Conservation (phyloP, 345 rosid species). For the Hirschfeldia incana region DNA sequence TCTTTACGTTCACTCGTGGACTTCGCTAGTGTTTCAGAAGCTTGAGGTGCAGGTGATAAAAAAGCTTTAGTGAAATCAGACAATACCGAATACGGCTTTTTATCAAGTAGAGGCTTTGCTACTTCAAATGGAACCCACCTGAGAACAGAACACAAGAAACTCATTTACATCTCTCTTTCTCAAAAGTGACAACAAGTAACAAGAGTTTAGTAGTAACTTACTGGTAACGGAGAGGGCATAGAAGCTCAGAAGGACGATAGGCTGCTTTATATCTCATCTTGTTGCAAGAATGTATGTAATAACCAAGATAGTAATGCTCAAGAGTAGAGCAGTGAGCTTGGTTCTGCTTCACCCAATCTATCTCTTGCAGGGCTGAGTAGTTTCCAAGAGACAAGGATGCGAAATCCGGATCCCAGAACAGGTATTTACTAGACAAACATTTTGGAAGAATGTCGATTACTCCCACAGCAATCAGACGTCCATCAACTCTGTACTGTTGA, state of each 20-base stretch:
- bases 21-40: conserved; percentile 41
- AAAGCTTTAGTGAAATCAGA: conserved; percentile 51
- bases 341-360: conserved; percentile 75
- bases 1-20: conserved; percentile 40
- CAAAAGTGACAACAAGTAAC: background rate
- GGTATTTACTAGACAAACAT: conserved; percentile 90
- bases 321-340: conserved; percentile 69
- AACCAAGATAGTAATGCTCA: conserved; percentile 91
- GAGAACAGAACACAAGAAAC: conserved; percentile 32
- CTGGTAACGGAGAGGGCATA: conserved; percentile 88
- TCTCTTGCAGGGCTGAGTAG: conserved; percentile 89
- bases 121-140: conserved; percentile 84
- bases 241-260: conserved; percentile 86
- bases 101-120: conserved; percentile 76
- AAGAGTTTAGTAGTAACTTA: conserved; percentile 43
- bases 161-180: background rate
- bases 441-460: conserved; percentile 86
- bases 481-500: conserved; percentile 87
- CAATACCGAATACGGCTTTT: conserved; percentile 58
- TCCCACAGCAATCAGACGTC: conserved; percentile 83
- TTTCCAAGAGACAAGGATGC: conserved; percentile 82
- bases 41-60: conserved; percentile 39
- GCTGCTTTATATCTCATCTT: conserved; percentile 99
- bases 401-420: conserved; percentile 95
- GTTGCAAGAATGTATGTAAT: conserved; percentile 91